Evolutionary conservation across 148 eudicot species (phyloP).

Genomic region (Rheum nobile): DNA sequence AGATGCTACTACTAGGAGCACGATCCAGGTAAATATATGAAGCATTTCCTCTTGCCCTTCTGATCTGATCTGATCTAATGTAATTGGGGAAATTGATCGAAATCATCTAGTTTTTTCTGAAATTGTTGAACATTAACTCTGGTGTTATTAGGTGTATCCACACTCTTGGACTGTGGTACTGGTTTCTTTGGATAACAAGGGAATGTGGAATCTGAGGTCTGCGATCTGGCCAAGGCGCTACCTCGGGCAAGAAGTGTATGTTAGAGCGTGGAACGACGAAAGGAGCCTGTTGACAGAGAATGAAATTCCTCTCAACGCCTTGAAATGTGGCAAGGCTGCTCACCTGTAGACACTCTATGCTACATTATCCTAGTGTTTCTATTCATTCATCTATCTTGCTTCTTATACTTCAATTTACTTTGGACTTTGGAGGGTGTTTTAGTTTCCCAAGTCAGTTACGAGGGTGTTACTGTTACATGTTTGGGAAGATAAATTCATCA

Average conservation of each 20-base stretch:
- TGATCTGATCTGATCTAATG: too few species aligned
- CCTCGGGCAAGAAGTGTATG: conserved; percentile 60
- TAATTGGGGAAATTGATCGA: too few species aligned
- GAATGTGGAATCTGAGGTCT: conserved; percentile 73
- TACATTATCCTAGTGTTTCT: background rate
- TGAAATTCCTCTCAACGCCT: conserved; percentile 50
- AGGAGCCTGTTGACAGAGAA: conserved; percentile 39
- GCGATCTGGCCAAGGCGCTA: conserved; percentile 59
- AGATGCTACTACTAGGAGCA: conserved; percentile 24
- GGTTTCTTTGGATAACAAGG: conserved; percentile 60
- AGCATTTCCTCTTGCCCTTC: too few species aligned
- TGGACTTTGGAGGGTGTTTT: background rate
- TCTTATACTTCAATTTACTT: background rate
- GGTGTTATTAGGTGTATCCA: conserved; percentile 33
- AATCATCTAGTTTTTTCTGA: too few species aligned
- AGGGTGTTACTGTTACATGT: conserved; percentile 2
- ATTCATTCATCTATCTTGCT: background rate
- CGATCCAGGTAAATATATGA: conserved; percentile 17
- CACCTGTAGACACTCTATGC: background rate
- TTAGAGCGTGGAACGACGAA: conserved; percentile 54
- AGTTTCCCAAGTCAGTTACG: background rate
- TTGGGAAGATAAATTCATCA: background rate
- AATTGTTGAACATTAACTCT: background rate
- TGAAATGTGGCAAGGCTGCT: conserved; percentile 63
- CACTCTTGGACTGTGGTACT: conserved; percentile 47